Evolutionary conservation across 208 protist genomes (phyloP).

Genomic region (Acanthamoeba sp.): DNA sequence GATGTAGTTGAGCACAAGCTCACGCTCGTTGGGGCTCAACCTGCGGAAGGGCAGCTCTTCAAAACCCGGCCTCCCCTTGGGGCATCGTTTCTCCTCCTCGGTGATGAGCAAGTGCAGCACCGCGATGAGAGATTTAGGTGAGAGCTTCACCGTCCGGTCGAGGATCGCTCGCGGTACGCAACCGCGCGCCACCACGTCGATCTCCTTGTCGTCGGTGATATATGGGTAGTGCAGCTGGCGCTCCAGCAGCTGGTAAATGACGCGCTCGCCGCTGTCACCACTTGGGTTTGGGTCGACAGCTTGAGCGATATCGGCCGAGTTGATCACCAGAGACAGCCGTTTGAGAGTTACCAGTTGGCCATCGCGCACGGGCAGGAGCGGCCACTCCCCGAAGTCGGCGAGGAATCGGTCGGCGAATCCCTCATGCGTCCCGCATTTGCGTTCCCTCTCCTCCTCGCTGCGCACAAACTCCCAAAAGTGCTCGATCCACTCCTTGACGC

Average conservation of each 20-base stretch:
- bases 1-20: constrained; percentile 19
- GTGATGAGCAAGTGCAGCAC: not conserved
- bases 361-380: constrained; percentile 33
- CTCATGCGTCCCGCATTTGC: not conserved
- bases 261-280: not conserved
- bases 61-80: not conserved
- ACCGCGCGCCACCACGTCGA: not conserved
- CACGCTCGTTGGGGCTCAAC: not conserved
- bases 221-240: not conserved
- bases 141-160: not conserved
- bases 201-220: not conserved
- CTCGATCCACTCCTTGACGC: constrained; percentile 30
- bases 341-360: constrained; percentile 8
- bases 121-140: not conserved
- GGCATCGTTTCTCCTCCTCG: not conserved
- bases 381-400: constrained; percentile 32
- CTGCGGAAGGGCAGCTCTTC: not conserved
- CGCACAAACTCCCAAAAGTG: constrained; percentile 60
- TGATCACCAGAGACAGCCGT: not conserved
- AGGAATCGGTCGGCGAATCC: constrained; percentile 38
- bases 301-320: not conserved
- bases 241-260: not conserved
- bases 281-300: not conserved
- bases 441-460: not conserved
- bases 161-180: not conserved